Percentiles rank a stretch among this genome's conserved stretches.
phyloP scores from a whole-genome alignment of 2,329 filamentous ascomycete species.

The Exophiala oligosperma region DNA sequence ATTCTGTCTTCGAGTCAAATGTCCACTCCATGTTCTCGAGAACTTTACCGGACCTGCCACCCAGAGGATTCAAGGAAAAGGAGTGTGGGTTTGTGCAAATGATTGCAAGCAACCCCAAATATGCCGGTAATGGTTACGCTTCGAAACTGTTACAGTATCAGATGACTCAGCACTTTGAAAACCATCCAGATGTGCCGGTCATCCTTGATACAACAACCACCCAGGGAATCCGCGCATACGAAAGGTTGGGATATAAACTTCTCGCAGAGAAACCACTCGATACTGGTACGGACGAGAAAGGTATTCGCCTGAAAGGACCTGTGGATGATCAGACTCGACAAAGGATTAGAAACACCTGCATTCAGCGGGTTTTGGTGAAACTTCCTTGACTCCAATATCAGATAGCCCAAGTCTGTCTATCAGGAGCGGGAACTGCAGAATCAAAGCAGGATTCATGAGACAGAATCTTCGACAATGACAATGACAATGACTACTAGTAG shows the following conservation, averaged over 20 bases:
- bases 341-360: conserved; percentile 13
- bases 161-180: conserved; percentile 14
- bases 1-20: conserved; percentile 17
- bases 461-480: too few species aligned
- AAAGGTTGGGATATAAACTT: conserved; percentile 16
- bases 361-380: conserved; percentile 19
- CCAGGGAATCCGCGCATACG: conserved; percentile 14
- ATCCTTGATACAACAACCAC: conserved; percentile 19
- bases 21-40: conserved; percentile 15
- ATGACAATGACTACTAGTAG: too few species aligned
- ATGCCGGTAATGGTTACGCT: conserved; percentile 14
- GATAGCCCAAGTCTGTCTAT: not conserved
- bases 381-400: conserved; percentile 1
- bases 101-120: conserved; percentile 17
- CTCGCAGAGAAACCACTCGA: conserved; percentile 13
- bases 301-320: conserved; percentile 10
- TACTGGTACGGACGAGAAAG: conserved; percentile 16
- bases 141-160: conserved; percentile 15
- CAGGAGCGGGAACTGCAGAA: too few species aligned
- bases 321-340: conserved; percentile 8
- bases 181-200: conserved; percentile 16
- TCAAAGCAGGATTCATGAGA: too few species aligned
- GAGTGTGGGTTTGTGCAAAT: conserved; percentile 24
- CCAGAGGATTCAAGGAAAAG: conserved; percentile 4
- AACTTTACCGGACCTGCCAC: conserved; percentile 12